Evolutionary conservation across 1,284 basidiomycete genomes (phyloP).

Genomic region (Coriolopsis trogii): DNA sequence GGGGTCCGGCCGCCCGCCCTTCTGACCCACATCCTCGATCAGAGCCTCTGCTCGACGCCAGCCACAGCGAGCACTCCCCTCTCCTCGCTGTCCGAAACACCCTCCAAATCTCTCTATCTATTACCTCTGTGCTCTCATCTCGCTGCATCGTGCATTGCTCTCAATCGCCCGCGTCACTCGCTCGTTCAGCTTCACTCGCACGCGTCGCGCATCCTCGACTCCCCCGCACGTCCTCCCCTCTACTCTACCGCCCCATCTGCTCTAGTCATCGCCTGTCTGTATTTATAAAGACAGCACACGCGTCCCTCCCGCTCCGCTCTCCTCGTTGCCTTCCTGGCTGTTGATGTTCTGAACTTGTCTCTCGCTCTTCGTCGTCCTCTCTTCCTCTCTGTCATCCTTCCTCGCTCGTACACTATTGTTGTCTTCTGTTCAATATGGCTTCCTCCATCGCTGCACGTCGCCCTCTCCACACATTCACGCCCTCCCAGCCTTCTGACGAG

Average conservation of each 20-base stretch:
- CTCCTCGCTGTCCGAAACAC: conserved; percentile 33
- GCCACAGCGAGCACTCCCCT: conserved; percentile 34
- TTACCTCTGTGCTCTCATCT: conserved; percentile 21
- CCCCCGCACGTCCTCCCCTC: conserved; percentile 27
- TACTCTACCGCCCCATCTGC: conserved; percentile 34
- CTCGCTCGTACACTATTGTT: conserved; percentile 28
- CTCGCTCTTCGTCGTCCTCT: conserved; percentile 28
- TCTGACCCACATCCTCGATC: conserved; percentile 39
- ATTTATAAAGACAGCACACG: conserved; percentile 34
- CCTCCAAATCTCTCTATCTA: conserved; percentile 24
- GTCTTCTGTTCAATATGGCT: conserved; percentile 62
- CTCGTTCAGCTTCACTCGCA: conserved; percentile 30
- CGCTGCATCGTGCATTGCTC: conserved; percentile 21
- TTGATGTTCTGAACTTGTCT: conserved; percentile 39
- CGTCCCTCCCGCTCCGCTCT: conserved; percentile 32
- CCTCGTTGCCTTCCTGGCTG: conserved; percentile 35
- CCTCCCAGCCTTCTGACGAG: conserved; percentile 61
- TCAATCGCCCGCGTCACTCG: conserved; percentile 23
- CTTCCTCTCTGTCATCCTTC: conserved; percentile 21
- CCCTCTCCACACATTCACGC: conserved; percentile 35
- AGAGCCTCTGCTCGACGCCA: conserved; percentile 35
- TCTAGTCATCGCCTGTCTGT: conserved; percentile 35
- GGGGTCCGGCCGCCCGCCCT: conserved; percentile 38
- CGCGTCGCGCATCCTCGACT: conserved; percentile 35
- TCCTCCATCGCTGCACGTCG: conserved; percentile 47